Evolutionary conservation across 2,329 filamentous ascomycete genomes (phyloP).

Genomic region (Cladosporium halotolerans): DNA sequence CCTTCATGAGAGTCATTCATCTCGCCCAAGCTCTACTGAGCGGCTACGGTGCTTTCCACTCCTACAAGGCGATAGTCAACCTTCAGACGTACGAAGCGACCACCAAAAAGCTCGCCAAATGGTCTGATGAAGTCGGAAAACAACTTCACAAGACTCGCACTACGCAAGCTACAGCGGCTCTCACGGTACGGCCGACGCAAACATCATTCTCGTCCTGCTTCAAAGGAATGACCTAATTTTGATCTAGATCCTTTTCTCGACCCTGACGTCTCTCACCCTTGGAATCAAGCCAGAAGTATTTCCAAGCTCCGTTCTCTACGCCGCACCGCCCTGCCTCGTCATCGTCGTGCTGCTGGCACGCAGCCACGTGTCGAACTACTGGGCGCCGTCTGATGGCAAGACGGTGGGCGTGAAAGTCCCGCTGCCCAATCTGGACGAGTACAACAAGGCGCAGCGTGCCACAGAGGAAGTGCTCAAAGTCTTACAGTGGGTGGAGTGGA

Average conservation of each 20-base stretch:
- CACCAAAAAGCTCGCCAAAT: slow-evolving; percentile 40
- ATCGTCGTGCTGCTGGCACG: slow-evolving; percentile 15
- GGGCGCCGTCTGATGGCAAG: slow-evolving; percentile 27
- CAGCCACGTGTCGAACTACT: slow-evolving; percentile 31
- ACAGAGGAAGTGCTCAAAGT: slow-evolving; percentile 28
- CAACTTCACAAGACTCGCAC: slow-evolving; percentile 41
- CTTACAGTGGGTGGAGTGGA: slow-evolving; percentile 31
- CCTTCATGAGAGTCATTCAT: slow-evolving; percentile 28
- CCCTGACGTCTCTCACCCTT: slow-evolving; percentile 23
- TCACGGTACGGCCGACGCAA: slow-evolving; percentile 28
- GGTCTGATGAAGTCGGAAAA: slow-evolving; percentile 37
- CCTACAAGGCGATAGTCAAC: slow-evolving; percentile 39
- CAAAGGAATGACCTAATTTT: background rate
- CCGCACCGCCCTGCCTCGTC: slow-evolving; percentile 6
- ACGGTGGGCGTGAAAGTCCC: slow-evolving; percentile 24
- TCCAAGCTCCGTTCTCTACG: background rate
- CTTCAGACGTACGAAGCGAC: slow-evolving; percentile 42
- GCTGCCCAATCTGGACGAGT: slow-evolving; percentile 27
- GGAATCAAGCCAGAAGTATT: slow-evolving; percentile 13
- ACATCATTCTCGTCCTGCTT: background rate
- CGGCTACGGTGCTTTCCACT: slow-evolving; percentile 39
- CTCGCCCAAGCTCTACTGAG: slow-evolving; percentile 35
- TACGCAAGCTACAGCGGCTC: slow-evolving; percentile 37
- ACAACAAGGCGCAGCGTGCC: slow-evolving; percentile 30
- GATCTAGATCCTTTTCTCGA: slow-evolving; percentile 26